Evolutionary conservation across 2,329 filamentous ascomycete species (phyloP).

Genomic region (Paramyrothecium roridum): DNA sequence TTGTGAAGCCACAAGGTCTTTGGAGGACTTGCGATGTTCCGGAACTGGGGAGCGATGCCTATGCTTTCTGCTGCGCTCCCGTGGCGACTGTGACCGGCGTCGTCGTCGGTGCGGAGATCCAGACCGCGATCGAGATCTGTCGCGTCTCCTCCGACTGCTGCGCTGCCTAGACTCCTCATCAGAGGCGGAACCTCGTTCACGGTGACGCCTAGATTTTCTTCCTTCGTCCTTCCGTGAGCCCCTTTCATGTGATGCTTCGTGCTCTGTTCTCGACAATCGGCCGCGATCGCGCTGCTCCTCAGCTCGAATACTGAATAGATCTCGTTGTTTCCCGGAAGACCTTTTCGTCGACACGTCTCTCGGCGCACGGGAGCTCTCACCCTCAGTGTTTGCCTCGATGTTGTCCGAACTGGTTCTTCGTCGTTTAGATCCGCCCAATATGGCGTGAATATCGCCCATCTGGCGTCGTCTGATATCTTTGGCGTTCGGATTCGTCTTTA

Average conservation of each 20-base stretch:
- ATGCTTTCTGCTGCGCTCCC: slow-evolving; percentile 23
- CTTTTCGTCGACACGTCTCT: background rate
- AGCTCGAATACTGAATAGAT: slow-evolving; percentile 15
- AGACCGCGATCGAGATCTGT: slow-evolving; percentile 14
- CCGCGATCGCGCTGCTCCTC: slow-evolving; percentile 16
- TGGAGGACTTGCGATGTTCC: slow-evolving; percentile 10
- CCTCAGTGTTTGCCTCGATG: slow-evolving; percentile 9
- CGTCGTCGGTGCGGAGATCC: slow-evolving; percentile 20
- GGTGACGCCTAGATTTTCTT: slow-evolving; percentile 13
- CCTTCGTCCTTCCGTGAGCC: slow-evolving; percentile 11
- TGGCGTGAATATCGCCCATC: slow-evolving; percentile 58
- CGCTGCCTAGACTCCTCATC: slow-evolving; percentile 11
- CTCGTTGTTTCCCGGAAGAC: slow-evolving; percentile 9
- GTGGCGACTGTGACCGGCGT: slow-evolving; percentile 27
- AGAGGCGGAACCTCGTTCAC: slow-evolving; percentile 7
- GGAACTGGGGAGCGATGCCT: slow-evolving; percentile 26
- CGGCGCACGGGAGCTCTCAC: background rate
- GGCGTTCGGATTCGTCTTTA: slow-evolving; percentile 40
- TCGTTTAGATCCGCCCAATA: slow-evolving; percentile 45
- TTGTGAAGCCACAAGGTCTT: slow-evolving; percentile 5
- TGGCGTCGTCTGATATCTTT: slow-evolving; percentile 55
- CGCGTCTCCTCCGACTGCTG: slow-evolving; percentile 12
- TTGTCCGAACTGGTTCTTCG: slow-evolving; percentile 18
- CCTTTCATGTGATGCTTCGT: slow-evolving; percentile 11
- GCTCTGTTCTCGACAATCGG: slow-evolving; percentile 18